These are phyloP conservation scores for Suhomyces bribrorum DNA, from an alignment of 1,139 yeast species.

Conservation along the genomic window DNA sequence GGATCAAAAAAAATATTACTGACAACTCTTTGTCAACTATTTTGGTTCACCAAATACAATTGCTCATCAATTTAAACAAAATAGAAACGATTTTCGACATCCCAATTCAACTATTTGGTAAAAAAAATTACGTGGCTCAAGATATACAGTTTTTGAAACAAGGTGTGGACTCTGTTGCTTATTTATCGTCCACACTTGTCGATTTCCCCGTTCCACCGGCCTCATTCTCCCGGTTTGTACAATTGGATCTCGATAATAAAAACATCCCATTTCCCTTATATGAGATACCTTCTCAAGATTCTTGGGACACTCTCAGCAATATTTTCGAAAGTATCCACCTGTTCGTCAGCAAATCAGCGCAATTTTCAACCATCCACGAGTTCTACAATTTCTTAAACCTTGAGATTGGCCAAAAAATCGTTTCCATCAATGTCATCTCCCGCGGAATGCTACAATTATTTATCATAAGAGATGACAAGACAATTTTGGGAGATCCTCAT, in stretches of 20 bases:
- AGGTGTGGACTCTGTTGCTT: conserved; percentile 17
- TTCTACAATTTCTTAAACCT: conserved; percentile 37
- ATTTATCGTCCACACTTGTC: conserved; percentile 10
- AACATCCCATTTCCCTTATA: conserved; percentile 55
- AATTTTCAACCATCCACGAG: conserved; percentile 32
- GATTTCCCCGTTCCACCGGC: conserved; percentile 25
- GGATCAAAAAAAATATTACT: conserved; percentile 12
- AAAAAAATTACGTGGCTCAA: background rate
- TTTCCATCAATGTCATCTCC: conserved; percentile 50
- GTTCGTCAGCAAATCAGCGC: conserved; percentile 24
- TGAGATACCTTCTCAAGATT: conserved; percentile 22
- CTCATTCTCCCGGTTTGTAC: conserved; percentile 51
- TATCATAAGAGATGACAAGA: conserved; percentile 59
- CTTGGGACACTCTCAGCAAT: conserved; percentile 34
- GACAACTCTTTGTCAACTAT: conserved; percentile 3
- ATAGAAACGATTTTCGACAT: conserved; percentile 29
- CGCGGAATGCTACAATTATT: conserved; percentile 64
- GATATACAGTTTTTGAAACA: conserved; percentile 18
- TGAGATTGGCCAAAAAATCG: conserved; percentile 30
- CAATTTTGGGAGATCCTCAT: conserved; percentile 39
- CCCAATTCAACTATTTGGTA: conserved; percentile 24
- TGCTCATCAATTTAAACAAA: conserved; percentile 29
- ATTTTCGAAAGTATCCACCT: conserved; percentile 37
- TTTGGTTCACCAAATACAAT: conserved; percentile 28
- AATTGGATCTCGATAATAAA: conserved; percentile 55